Base-by-base conservation (phyloP, 2,329 filamentous ascomycete species). In the Fusarium sp. region DNA sequence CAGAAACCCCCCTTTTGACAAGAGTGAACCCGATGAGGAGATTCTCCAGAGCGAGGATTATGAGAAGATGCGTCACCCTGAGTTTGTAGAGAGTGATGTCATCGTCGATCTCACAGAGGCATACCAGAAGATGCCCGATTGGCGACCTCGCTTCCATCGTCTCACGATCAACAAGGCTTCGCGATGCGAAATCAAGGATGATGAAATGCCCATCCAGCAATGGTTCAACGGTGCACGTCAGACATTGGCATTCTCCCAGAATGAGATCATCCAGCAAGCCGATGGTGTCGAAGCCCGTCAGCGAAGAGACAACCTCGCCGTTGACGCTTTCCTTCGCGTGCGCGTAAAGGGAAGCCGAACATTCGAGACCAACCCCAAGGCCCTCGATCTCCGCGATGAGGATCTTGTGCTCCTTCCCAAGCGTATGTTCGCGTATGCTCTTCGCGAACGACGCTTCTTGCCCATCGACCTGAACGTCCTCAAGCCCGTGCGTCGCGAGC, bases 21-120 rank as follows among this genome's bases (percentile, higher is more conserved):
- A 55, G 4, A 56, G 43, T 0, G 74, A 76, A 6, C 67, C 75
- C 1, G 77, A 79, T 1, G 70, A 75, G 1, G 78, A 79, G 61
- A 77, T 78, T 6, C 71, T 80, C 9, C 57, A 75, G 0, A 69
- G 68, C 9, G 72, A 74, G 39, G 67, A 75, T 17, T 76, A 78
- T 15, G 62, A 73, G 48, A 75, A 75, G 71, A 76, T 76, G 75
- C 78, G 77, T 0, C 79, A 81, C 27, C 77, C 77, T 0, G 79
- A 81, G 62, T 79, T 78, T 17, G 75, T 82, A 3, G 78, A 82
- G 56, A 80, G 78, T 45, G 78, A 82, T 23, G 78, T 82, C n/a
- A 80, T 82, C 9, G 76, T 82, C 4, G 79, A 82, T 37, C 72
- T 82, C n/a, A 75, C 74, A 0, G 79, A 81, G 61, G 80, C 79